Base-by-base conservation (phyloP, 225 moss, liverwort and hornwort species). In the Marchantia polymorpha region DNA sequence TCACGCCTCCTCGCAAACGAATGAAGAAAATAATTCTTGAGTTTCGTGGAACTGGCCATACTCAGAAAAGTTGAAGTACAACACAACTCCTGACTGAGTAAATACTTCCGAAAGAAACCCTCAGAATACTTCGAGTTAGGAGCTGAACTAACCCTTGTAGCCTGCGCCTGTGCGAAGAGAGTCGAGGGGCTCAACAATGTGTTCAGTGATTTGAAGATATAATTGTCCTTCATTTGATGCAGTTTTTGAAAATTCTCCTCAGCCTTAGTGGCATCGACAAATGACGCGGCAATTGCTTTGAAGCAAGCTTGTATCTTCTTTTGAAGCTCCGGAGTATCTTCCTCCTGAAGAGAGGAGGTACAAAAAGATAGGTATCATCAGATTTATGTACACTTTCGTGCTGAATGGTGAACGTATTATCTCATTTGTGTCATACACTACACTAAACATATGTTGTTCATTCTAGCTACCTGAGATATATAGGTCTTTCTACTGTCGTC, bases 141-240 rank as follows among this genome's bases (percentile, higher is more conserved):
- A 58, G 47, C 30, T 4, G 20, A n/a, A 75, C 79, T 52, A 91
- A 95, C 99, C 87, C 87, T 90, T 71, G 85, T 89, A 20, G 85
- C 81, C 58, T 75, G 81, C 25, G 99, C 90, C 86, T 90, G 88
- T 66, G 84, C 81, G 74, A 93, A 75, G 61, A 82, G 65, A 55
- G 92, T 92, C 64, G 66, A 82, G 15, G 95, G 88, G 73, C 75
- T 90, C 29, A 99, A 83, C 77, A 99, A 85, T 14, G 89, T 90
- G 68, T 77, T 87, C 39, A 99, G 82, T 4, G 89, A 86, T 77
- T 79, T 90, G 27, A 99, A 93, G 29, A 99, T 78, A 55, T 82
- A 85, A 55, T 95, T 94, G 86, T 99, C 95, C 82, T 99, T 93
- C 89, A 92, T 92, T 81, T 91, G 89, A 80, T 99, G 93, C 80